These are phyloP conservation scores for Atkinsonella hypoxylon DNA, from an alignment of 2,329 filamentous ascomycete species.

Conservation along the genomic window DNA sequence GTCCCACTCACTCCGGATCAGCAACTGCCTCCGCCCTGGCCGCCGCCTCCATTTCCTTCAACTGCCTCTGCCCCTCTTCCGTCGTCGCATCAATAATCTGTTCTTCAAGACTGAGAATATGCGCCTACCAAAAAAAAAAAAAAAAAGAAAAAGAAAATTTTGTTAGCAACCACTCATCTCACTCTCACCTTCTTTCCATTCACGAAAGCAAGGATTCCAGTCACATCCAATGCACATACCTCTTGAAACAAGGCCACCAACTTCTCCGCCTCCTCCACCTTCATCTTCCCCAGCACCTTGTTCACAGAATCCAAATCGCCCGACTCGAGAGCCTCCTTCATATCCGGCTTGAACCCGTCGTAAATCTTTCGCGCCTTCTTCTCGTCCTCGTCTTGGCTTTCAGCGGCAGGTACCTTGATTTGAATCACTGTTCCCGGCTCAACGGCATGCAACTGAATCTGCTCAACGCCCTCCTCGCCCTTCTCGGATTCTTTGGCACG, in stretches of 20 bases:
- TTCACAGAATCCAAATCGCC: constrained; percentile 60
- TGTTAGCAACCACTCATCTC: background rate
- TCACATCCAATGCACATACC: constrained; percentile 25
- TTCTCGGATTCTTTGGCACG: constrained; percentile 31
- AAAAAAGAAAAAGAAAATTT: too few relatives aligned
- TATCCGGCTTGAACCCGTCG: constrained; percentile 67
- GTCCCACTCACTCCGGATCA: constrained; percentile 6
- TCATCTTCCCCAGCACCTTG: constrained; percentile 68
- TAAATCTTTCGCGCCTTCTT: constrained; percentile 62
- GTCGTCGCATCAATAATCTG: constrained; percentile 94
- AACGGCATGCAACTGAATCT: constrained; percentile 94
- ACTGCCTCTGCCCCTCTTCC: constrained; percentile 65
- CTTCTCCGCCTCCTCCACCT: constrained; percentile 75
- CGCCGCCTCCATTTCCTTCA: constrained; percentile 59
- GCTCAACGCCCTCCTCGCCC: constrained; percentile 54
- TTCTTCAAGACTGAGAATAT: constrained; percentile 82
- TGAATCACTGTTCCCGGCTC: constrained; percentile 87
- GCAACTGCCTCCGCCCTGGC: constrained; percentile 13
- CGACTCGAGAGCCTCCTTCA: constrained; percentile 74
- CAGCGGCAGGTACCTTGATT: constrained; percentile 64
- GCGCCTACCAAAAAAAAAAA: constrained; percentile 38
- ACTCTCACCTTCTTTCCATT: background rate
- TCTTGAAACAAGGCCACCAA: constrained; percentile 70
- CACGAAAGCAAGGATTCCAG: too few relatives aligned
- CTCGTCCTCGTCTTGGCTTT: constrained; percentile 53